These are phyloP conservation scores for Trichocladium antarcticum DNA, from an alignment of 495 filamentous ascomycete genomes.

Conservation along the genomic window DNA sequence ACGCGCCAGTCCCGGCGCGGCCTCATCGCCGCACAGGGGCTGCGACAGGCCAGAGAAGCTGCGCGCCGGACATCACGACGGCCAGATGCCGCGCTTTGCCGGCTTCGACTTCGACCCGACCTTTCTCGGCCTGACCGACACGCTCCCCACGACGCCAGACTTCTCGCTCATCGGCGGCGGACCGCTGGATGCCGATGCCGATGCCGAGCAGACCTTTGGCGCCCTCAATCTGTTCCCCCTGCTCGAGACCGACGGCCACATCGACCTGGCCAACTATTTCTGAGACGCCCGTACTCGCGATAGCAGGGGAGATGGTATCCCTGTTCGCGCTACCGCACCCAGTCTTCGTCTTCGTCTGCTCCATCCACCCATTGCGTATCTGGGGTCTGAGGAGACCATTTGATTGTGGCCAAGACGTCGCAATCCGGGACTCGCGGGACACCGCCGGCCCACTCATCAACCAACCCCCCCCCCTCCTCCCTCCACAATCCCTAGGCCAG, in stretches of 20 bases:
- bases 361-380: too few species aligned
- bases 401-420: too few species aligned
- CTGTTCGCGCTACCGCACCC: too few species aligned
- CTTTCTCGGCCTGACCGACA: conserved; percentile 19
- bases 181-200: conserved; percentile 19
- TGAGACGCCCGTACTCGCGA: conserved; percentile 13
- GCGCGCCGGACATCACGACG: background rate
- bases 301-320: too few species aligned
- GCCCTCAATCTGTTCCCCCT: conserved; percentile 36
- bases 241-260: conserved; percentile 34
- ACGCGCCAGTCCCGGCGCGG: background rate
- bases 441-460: too few species aligned
- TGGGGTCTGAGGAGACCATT: too few species aligned
- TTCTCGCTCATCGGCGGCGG: conserved; percentile 18
- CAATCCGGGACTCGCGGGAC: too few species aligned
- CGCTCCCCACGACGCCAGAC: conserved; percentile 15
- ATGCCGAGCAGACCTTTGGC: conserved; percentile 30
- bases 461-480: too few species aligned
- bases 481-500: too few species aligned
- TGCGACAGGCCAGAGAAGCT: conserved; percentile 1
- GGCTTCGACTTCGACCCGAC: conserved; percentile 21
- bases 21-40: background rate
- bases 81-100: conserved; percentile 10
- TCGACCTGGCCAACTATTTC: conserved; percentile 35
- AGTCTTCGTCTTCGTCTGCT: too few species aligned